These are phyloP conservation scores for Yarrowia sp. DNA, from an alignment of 805 yeast species.

Conservation along the genomic window DNA sequence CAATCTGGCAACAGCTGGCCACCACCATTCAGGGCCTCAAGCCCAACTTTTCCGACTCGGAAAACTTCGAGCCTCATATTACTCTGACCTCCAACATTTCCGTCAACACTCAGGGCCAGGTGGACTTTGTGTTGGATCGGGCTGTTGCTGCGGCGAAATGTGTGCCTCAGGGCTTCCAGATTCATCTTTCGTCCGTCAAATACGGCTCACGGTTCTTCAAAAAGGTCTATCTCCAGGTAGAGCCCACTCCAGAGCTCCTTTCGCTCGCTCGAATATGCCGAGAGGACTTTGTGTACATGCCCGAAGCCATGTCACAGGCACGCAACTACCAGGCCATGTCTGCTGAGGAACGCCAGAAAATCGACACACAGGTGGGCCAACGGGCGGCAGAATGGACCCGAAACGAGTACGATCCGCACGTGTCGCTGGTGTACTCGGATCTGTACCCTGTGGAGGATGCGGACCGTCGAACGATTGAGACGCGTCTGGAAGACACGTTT, in stretches of 20 bases:
- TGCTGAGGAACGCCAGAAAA: constrained; percentile 32
- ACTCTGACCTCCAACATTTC: constrained; percentile 66
- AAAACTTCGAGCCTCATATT: constrained; percentile 70
- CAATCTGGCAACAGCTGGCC: constrained; percentile 54
- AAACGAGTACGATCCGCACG: constrained; percentile 65
- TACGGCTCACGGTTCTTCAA: constrained; percentile 53
- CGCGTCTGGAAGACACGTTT: constrained; percentile 63
- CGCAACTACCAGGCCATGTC: constrained; percentile 36
- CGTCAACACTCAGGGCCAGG: constrained; percentile 53
- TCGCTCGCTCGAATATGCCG: constrained; percentile 48
- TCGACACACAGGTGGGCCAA: constrained; percentile 41
- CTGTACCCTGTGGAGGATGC: constrained; percentile 67
- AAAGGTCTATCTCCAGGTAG: constrained; percentile 52
- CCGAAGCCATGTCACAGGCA: constrained; percentile 30
- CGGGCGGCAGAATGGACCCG: constrained; percentile 58
- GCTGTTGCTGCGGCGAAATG: constrained; percentile 57
- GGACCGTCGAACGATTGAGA: constrained; percentile 57
- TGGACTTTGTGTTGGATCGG: constrained; percentile 55
- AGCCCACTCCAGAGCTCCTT: constrained; percentile 44
- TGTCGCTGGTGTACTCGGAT: constrained; percentile 67
- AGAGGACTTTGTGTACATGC: constrained; percentile 39
- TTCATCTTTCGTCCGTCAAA: constrained; percentile 45
- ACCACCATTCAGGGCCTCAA: constrained; percentile 63
- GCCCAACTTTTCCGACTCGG: constrained; percentile 71
- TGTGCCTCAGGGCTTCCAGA: constrained; percentile 39